phyloP scores from a whole-genome alignment of 225 moss, liverwort and hornwort species.

The Anthoceros angustus region DNA sequence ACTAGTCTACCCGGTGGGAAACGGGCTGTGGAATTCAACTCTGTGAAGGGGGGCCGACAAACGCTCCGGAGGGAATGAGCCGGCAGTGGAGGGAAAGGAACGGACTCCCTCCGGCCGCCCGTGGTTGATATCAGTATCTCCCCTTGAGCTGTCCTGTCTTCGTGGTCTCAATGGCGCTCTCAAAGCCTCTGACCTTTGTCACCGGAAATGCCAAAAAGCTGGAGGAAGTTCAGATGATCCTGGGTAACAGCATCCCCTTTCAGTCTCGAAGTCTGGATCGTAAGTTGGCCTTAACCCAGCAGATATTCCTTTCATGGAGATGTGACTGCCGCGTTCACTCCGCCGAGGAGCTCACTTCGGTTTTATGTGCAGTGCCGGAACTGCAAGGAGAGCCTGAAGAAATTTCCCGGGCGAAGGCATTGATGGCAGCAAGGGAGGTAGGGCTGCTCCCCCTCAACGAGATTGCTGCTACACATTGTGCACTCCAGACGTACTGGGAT shows the following conservation, averaged over 20 bases:
- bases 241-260: slow-evolving; percentile 85
- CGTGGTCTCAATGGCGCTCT: slow-evolving; percentile 57
- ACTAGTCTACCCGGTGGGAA: no score
- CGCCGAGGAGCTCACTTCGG: not conserved
- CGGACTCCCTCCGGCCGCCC: no score
- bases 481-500: slow-evolving; percentile 4
- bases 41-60: no score
- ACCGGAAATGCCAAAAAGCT: slow-evolving; percentile 90
- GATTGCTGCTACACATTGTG: slow-evolving; percentile 4
- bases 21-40: no score
- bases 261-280: slow-evolving; percentile 68
- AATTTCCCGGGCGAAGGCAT: slow-evolving; percentile 82
- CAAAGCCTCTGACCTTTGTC: slow-evolving; percentile 89
- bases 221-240: slow-evolving; percentile 99
- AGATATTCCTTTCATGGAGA: not conserved
- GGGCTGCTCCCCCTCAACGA: not conserved
- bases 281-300: slow-evolving; percentile 20
- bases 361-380: slow-evolving; percentile 61
- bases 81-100: no score
- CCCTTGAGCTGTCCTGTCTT: not conserved
- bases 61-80: no score
- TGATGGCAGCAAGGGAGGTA: slow-evolving; percentile 83
- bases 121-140: not conserved
- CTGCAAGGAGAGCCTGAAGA: slow-evolving; percentile 97
- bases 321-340: not conserved